Evolutionary conservation across 2,329 filamentous ascomycete species (phyloP), one percentile per base, ranked within the genome.

Genomic region (Davidsoniella australis): DNA sequence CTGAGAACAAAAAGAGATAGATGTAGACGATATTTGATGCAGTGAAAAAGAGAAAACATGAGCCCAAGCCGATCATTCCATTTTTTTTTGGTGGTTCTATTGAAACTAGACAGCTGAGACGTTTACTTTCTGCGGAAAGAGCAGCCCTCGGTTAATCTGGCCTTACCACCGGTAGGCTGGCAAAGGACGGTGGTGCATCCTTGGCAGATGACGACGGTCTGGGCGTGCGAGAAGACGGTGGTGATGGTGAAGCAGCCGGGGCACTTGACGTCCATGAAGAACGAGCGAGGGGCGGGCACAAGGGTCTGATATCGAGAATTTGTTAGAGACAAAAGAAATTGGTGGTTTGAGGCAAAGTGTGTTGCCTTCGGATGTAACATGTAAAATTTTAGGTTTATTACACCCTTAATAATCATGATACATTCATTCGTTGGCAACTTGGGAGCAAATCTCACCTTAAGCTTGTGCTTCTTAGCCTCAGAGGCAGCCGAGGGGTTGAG

Each of bases 211-310:
- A 98, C 91, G 69, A 98, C 91, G 68, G 91, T 98, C 80, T 98
- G 91, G 71, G 91, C 91, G 80, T 98, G 91, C 58, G 89, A 96
- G 85, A 96, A 98, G 73, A 98, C 91, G 70, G 91, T 98, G 71
- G 91, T 98, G 80, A 98, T 98, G 71, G 88, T 95, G 83, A 96
- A 98, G 85, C 91, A 98, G 66, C 91, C 91, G 69, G 91, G 91
- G 85, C 91, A 98, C 84, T 98, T 98, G 78, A 98, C 91, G 69
- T 98, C 91, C 91, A 98, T 98, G 85, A 98, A 98, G 85, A 96
- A 98, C 61, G 89, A 96, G 70, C 91, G 86, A 64, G 91, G 91
- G 59, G 79, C 82, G 64, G 91, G 91, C 68, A 98, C 91, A 64
- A 98, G 85, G 61, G 78, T 87, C 87, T 93, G 60, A 20, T 23